Base-by-base conservation (phyloP, 208 protist species). In the Crithidia expoeki region DNA sequence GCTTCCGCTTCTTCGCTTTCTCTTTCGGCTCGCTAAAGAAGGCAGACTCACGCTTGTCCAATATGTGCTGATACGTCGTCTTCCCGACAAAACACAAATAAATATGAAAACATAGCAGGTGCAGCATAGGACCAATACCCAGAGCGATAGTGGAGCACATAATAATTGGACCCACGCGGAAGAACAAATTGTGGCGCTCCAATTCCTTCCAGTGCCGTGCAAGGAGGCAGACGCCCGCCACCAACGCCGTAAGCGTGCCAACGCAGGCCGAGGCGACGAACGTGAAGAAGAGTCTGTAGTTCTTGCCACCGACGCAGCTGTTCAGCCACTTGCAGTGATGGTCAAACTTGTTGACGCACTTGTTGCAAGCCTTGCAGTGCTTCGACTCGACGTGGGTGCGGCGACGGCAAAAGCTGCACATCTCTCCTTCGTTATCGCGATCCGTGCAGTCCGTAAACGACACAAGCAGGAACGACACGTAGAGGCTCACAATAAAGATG, bases 241-340 rank as follows among this genome's bases (percentile, higher is more conserved):
- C 70, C 17, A 90, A 57, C 1, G 74, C 72, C n/a, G 63, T 30
- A 28, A 76, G 23, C 57, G 82, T 83, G 28, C 55, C 72, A 28
- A 47, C 27, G 30, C 79, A 57, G 6, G 77, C 75, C 34, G 77
- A 76, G 23, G 73, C 30, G 30, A 91, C 60, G 52, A 88, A 94
- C 12, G 55, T 46, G 55, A 96, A 81, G 69, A 96, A 96, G 28
- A 84, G 61, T 14, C 63, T 58, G 73, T 96, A 97, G 74, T 98
- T 97, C 27, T 74, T 77, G 16, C 51, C 38, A 7, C 94, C 94
- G 32, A 98, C 83, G 68, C 94, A 98, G 71, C 88, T 86, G 76
- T 96, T 97, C 36, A 98, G 59, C 93, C 94, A 98, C 76, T 92
- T 92, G 70, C 94, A 98, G 72, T 98, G 94, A 66, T 98, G 94